Evolutionary conservation across 2,329 filamentous ascomycete species (phyloP).

Genomic region (Whalleya microplaca): DNA sequence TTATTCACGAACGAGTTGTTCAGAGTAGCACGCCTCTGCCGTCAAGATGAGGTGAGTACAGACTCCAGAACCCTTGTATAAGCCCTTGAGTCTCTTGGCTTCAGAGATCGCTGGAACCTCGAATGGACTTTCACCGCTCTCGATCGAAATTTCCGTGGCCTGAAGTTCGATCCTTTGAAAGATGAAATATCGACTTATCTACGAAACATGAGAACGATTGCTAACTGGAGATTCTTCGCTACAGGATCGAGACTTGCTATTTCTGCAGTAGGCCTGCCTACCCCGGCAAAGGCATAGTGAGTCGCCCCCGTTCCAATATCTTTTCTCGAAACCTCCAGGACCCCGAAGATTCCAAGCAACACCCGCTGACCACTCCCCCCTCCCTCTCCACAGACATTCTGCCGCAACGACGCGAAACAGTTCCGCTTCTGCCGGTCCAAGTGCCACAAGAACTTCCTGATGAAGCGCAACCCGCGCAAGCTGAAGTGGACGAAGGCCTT

Average conservation of each 20-base stretch:
- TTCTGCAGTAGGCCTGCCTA: slow-evolving; percentile 72
- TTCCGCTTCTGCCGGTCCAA: slow-evolving; percentile 63
- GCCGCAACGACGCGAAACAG: slow-evolving; percentile 32
- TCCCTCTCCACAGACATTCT: slow-evolving; percentile 19
- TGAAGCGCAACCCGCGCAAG: slow-evolving; percentile 97
- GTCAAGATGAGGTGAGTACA: slow-evolving; percentile 37
- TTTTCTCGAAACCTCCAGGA: neutral
- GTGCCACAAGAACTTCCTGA: slow-evolving; percentile 58
- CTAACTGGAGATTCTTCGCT: slow-evolving; percentile 12
- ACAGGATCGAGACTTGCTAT: slow-evolving; percentile 67
- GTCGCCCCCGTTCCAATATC: slow-evolving; percentile 42
- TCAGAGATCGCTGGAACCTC: neutral
- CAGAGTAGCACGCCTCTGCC: slow-evolving; percentile 9
- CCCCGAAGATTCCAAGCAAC: neutral
- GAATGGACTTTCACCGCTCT: neutral
- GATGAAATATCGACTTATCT: neutral
- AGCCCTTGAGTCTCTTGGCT: neutral
- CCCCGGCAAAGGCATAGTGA: slow-evolving; percentile 66
- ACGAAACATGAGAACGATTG: neutral
- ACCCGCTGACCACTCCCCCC: neutral
- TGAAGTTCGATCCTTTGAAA: neutral
- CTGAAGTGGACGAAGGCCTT: slow-evolving; percentile 97
- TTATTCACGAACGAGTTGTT: slow-evolving; percentile 3
- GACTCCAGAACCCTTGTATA: neutral
- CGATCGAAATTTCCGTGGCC: neutral